These are phyloP conservation scores for Leccinum griseonigrum DNA, from an alignment of 1,284 basidiomycete genomes.

Conservation along the genomic window DNA sequence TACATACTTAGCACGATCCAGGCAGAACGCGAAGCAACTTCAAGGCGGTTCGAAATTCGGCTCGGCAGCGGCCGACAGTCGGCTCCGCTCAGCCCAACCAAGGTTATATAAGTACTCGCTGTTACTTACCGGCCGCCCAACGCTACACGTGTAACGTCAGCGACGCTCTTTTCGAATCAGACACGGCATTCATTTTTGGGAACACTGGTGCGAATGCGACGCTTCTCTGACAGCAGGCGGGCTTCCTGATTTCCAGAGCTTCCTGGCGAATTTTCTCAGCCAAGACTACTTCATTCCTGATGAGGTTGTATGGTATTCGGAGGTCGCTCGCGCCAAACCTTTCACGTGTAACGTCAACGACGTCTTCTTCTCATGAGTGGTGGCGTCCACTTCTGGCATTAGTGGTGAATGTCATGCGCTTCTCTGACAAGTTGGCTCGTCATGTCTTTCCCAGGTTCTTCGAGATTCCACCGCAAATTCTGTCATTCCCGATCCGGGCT, in stretches of 20 bases:
- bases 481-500: background rate
- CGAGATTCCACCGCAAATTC: too few species aligned
- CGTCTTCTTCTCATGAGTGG: background rate
- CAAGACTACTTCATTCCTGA: background rate
- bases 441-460: too few species aligned
- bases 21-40: constrained; percentile 1
- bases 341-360: background rate
- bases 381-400: background rate
- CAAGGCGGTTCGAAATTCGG: background rate
- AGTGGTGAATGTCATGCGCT: too few species aligned
- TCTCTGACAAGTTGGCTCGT: too few species aligned
- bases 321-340: too few species aligned
- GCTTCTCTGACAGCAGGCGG: background rate
- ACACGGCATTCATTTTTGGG: background rate
- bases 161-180: constrained; percentile 2
- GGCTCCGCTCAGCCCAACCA: constrained; percentile 11
- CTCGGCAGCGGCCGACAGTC: constrained; percentile 4
- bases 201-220: constrained; percentile 7
- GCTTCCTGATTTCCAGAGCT: constrained; percentile 1
- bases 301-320: background rate
- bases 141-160: constrained; percentile 32
- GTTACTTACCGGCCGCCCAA: constrained; percentile 12
- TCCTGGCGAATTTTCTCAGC: background rate
- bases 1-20: too few species aligned
- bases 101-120: background rate